Evolutionary conservation across 768 basidiomycete genomes (phyloP), one percentile per base, ranked within the genome.

Genomic region (Guyanaporus albipodus): DNA sequence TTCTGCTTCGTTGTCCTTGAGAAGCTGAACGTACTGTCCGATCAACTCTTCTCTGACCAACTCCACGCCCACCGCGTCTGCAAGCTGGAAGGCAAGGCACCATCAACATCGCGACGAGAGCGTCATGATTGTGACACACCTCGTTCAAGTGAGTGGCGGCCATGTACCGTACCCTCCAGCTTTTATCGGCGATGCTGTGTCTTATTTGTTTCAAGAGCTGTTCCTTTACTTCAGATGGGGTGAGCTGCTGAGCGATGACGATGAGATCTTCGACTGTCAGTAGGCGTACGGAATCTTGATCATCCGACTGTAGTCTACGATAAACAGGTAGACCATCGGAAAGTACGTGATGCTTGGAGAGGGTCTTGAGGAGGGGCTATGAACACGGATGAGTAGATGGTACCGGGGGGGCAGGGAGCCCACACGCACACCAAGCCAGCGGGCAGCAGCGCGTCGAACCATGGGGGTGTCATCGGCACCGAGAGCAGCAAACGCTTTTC

Each of bases 161-260:
- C 94, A 98, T 97, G 68, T 97, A 99, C 64, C 96, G 77, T 43
- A 99, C 96, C 56, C 96, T 77, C 96, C 96, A 99, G 64, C 92
- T 95, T 75, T 97, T 96, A 68, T 99, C 96, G 10, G 83, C 76
- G 39, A 96, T 85, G 54, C 87, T 89, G 50, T 85, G 80, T 60
- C 90, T 82, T 58, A 97, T 85, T 66, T 94, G 87, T 54, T 86
- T 85, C 53, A 93, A 72, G 21, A 98, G 70, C 55, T 95, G 85
- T 48, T 90, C 88, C 64, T 93, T 92, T 33, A 93, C 85, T 70
- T 98, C 94, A n/a, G 83, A 71, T 2, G 91, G 86, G 8, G 82
- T 73, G 50, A 99, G 77, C 53, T 85, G 82, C 61, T 87, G 76
- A 24, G 91, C 90, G 63, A 98, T 88, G 48, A 86, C 85, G 67